Base-by-base conservation (phyloP, 768 basidiomycete genomes). In the Leccinum subgranulosum region DNA sequence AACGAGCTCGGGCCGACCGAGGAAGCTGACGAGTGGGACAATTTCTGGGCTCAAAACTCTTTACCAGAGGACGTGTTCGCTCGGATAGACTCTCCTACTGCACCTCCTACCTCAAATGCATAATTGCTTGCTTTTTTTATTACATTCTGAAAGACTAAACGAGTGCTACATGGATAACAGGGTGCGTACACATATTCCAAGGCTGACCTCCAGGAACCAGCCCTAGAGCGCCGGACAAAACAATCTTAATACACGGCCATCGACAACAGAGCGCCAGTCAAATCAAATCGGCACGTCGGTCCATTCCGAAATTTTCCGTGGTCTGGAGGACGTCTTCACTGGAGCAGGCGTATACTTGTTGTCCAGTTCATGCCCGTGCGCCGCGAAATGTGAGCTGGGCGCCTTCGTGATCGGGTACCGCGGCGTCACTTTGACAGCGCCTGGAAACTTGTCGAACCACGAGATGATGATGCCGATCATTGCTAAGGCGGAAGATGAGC, bases 1-100 rank as follows among this genome's bases (percentile, higher is more conserved):
- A 69, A 54, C 45, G 59, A 67, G 41, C 60, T 66, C 9, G 67
- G 68, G 25, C 63, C 58, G 7, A 29, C 41, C 10, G 57, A 51
- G 6, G 58, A 56, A 9, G 69, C 72, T 46, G 79, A 81, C 58
- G 79, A 83, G 57, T 83, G 82, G 81, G 78, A 81, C 19, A 63
- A 59, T 52, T 79, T 75, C 55, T 81, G 79, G 79, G 73, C 70
- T 45, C 68, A 72, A 33, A 76, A 81, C 49, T 66, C 73, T 23
- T 67, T 79, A 47, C 71, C 76, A 27, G 75, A 78, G n/a, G 76
- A 76, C 45, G 63, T 70, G 41, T 73, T 74, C 36, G 57, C 51
- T 50, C 64, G 60, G 60, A 27, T 62, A 50, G 62, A 65, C 45
- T n/a, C 56, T 11, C 27, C 46, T 17, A 23, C 41, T 51, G 29